Base-by-base conservation (phyloP, 192 early-diverging fungal genomes). In the Backusella mclennaniae region DNA sequence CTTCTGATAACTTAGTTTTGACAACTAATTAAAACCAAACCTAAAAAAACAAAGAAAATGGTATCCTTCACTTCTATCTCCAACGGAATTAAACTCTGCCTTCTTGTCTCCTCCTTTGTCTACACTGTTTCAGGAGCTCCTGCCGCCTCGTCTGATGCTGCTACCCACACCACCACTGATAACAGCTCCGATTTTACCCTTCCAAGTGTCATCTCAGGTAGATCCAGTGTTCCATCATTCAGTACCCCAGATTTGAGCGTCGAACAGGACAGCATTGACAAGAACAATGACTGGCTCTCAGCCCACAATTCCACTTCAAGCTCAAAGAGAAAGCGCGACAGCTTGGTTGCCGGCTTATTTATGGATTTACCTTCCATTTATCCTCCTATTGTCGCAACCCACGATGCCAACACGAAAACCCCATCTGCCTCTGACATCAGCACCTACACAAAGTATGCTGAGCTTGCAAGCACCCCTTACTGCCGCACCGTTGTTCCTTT, bases 61-160 rank as follows among this genome's bases (percentile, higher is more conserved):
- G 68, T 69, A 11, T 69, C 68, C 35, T 69, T 69, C 21, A 38
- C 35, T 38, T 69, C 68, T 4, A 69, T 69, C 35, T 35, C 68
- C n/a, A 35, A 41, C 35, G 33, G 68, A 23, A 38, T 69, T 5
- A 36, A 35, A 11, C 38, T 69, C 6, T 33, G 31, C 9, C n/a
- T 36, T 36, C 17, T 69, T 35, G 21, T 69, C 6, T 39, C 68
- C n/a, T 41, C 68, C 38, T 35, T 38, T 69, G 68, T 38, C 19
- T 38, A 35, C 21, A 39, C 36, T 41, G 68, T 4, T 23, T 21
- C n/a, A 23, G 35, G 31, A n/a, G 67, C 67, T 21, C 35, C 67
- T 29, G 26, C 56, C 0, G 19, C 21, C 23, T 26, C 21, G 14
- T 2, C 0, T 63, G 3, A 0, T 1, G 35, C 35, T 69, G 35